Evolutionary conservation across 768 basidiomycete genomes (phyloP).

Genomic region (Serpula lacrymans): DNA sequence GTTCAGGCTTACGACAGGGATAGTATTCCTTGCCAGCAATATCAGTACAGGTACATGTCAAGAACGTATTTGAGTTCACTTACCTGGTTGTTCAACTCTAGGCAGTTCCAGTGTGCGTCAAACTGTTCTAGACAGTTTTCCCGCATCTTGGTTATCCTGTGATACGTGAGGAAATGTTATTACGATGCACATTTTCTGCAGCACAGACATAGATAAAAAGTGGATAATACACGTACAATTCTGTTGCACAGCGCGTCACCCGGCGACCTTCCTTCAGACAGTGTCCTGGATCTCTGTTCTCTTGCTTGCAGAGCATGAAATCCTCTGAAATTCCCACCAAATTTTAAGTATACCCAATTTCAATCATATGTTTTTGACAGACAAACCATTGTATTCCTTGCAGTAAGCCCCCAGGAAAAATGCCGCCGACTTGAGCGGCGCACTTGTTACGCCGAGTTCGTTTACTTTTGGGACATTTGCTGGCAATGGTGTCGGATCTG

Average conservation of each 20-base stretch:
- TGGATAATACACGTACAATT: constrained; percentile 62
- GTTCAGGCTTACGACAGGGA: constrained; percentile 85
- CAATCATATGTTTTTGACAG: not conserved
- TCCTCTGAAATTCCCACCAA: constrained; percentile 60
- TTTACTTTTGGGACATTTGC: constrained; percentile 69
- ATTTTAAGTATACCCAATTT: constrained; percentile 10
- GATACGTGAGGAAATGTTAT: not conserved
- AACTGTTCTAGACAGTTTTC: constrained; percentile 88
- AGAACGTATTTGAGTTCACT: constrained; percentile 22
- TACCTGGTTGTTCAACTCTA: constrained; percentile 94
- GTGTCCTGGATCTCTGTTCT: constrained; percentile 85
- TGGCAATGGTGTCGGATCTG: constrained; percentile 66
- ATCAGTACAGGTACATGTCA: not conserved
- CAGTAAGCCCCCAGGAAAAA: constrained; percentile 97
- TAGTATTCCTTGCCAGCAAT: constrained; percentile 83
- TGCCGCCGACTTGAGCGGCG: constrained; percentile 91
- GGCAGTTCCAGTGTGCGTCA: constrained; percentile 89
- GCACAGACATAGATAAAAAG: not conserved
- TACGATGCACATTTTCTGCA: not conserved
- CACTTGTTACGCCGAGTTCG: constrained; percentile 88
- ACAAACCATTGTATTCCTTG: constrained; percentile 93
- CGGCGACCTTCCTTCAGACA: constrained; percentile 95
- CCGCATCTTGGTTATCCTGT: constrained; percentile 88
- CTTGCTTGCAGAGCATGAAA: constrained; percentile 97
- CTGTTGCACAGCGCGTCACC: constrained; percentile 92